Conservation (phyloP, 352 stramenopile species). For the Pythium sukuiense region DNA sequence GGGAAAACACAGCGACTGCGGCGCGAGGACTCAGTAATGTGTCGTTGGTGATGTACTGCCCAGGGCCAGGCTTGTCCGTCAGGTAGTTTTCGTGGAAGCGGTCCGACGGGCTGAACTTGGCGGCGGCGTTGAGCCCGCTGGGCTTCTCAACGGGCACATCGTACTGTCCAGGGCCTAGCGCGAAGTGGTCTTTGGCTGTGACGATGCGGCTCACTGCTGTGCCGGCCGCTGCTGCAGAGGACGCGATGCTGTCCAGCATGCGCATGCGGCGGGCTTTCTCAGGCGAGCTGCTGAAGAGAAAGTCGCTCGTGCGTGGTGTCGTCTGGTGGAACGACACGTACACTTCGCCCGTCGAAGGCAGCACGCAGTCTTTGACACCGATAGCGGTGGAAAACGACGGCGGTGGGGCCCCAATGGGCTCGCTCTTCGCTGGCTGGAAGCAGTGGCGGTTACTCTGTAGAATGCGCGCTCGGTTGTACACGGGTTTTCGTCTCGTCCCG, state of each 20-base stretch:
- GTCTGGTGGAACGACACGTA: constrained; percentile 57
- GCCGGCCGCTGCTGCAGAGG: background rate
- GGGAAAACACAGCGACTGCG: constrained; percentile 48
- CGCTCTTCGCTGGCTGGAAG: constrained; percentile 24
- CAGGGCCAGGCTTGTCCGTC: constrained; percentile 40
- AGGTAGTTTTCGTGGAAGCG: constrained; percentile 52
- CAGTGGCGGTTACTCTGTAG: constrained; percentile 43
- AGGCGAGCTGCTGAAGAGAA: constrained; percentile 29
- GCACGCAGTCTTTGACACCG: constrained; percentile 32
- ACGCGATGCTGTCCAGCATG: constrained; percentile 22
- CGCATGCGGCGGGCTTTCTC: constrained; percentile 25
- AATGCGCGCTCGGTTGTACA: constrained; percentile 43
- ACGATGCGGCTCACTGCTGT: constrained; percentile 14
- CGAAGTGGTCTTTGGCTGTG: constrained; percentile 46
- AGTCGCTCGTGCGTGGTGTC: constrained; percentile 35
- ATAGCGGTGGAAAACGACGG: constrained; percentile 17
- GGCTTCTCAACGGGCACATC: constrained; percentile 32
- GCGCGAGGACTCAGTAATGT: constrained; percentile 32
- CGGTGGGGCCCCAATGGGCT: constrained; percentile 19
- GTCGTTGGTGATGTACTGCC: constrained; percentile 51
- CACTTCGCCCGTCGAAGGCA: constrained; percentile 26
- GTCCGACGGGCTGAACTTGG: constrained; percentile 66
- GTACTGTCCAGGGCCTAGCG: constrained; percentile 60
- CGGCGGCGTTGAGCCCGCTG: constrained; percentile 24
- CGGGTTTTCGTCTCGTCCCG: constrained; percentile 6